Percentiles rank a stretch among this genome's conserved stretches.
phyloP scores from a whole-genome alignment of 805 yeast genomes.

The Yamadazyma kitorensis region DNA sequence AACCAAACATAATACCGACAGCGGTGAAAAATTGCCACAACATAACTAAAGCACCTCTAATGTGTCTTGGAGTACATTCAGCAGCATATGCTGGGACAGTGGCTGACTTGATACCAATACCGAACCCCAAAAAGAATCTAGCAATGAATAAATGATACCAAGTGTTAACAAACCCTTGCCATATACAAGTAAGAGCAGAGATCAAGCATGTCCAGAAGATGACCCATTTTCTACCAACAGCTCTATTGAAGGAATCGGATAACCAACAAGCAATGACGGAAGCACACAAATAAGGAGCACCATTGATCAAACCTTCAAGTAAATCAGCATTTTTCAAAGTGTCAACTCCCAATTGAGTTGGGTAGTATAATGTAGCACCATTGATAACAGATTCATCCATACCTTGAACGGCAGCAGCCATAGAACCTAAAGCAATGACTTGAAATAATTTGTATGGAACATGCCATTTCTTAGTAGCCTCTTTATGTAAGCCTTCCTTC shows the following conservation, averaged over 20 bases:
- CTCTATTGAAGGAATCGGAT: constrained; percentile 49
- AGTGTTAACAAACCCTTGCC: constrained; percentile 64
- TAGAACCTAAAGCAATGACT: constrained; percentile 57
- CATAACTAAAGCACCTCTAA: constrained; percentile 67
- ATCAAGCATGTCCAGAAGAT: constrained; percentile 59
- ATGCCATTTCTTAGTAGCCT: constrained; percentile 41
- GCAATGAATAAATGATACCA: constrained; percentile 63
- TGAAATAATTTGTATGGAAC: constrained; percentile 50
- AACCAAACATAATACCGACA: constrained; percentile 67
- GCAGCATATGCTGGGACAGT: constrained; percentile 69
- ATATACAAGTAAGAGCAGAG: constrained; percentile 58
- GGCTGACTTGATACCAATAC: constrained; percentile 65
- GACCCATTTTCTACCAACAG: constrained; percentile 57
- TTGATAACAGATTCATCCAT: constrained; percentile 72
- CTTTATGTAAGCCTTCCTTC: constrained; percentile 45
- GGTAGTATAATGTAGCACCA: constrained; percentile 65
- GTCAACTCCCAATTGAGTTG: constrained; percentile 48
- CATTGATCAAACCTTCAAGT: constrained; percentile 59
- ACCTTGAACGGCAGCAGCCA: constrained; percentile 73
- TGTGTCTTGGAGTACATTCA: constrained; percentile 55
- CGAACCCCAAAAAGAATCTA: constrained; percentile 58
- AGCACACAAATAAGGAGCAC: constrained; percentile 64
- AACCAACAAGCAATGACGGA: constrained; percentile 61
- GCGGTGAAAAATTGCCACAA: constrained; percentile 78
- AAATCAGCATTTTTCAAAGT: constrained; percentile 45